Percentiles rank a stretch among this genome's conserved stretches.
phyloP scores from a whole-genome alignment of 768 basidiomycete species.

The Amanita subjunquillea region DNA sequence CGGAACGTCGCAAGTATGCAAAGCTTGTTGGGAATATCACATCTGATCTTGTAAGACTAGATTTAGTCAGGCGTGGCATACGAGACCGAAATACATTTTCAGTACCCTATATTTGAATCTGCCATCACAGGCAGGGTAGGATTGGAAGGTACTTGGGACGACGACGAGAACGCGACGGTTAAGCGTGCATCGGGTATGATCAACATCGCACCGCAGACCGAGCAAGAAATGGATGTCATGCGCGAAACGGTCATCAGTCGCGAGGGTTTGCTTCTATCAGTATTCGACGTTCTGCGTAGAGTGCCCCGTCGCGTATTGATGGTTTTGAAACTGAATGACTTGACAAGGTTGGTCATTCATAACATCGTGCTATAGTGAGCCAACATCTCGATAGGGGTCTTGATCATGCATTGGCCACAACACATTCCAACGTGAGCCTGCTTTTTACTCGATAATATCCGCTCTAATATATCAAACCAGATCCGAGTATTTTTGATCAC shows the following conservation, averaged over 20 bases:
- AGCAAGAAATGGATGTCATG: conserved; percentile 73
- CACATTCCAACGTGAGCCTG: conserved; percentile 57
- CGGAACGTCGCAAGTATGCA: conserved; percentile 79
- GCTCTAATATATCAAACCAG: conserved; percentile 21
- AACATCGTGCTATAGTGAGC: neutral
- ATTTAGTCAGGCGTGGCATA: neutral
- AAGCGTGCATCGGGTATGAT: conserved; percentile 68
- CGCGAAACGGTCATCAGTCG: conserved; percentile 71
- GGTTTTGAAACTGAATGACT: conserved; percentile 80
- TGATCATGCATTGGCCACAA: conserved; percentile 81
- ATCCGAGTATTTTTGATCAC: conserved; percentile 86
- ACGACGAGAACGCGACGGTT: conserved; percentile 27
- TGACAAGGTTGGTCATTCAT: conserved; percentile 46
- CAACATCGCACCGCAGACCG: conserved; percentile 61
- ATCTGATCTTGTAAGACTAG: conserved; percentile 62
- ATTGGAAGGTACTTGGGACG: conserved; percentile 50
- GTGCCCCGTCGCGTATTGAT: conserved; percentile 79
- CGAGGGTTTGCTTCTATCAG: conserved; percentile 75
- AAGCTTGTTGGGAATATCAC: conserved; percentile 85
- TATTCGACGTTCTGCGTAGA: conserved; percentile 80
- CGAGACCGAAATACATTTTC: conserved; percentile 1
- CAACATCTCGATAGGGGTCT: conserved; percentile 42
- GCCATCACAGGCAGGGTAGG: conserved; percentile 86
- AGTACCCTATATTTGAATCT: conserved; percentile 94
- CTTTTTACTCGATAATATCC: neutral